Conservation (phyloP, 306 rosid genomes). For the Lithocarpus polystachyus region DNA sequence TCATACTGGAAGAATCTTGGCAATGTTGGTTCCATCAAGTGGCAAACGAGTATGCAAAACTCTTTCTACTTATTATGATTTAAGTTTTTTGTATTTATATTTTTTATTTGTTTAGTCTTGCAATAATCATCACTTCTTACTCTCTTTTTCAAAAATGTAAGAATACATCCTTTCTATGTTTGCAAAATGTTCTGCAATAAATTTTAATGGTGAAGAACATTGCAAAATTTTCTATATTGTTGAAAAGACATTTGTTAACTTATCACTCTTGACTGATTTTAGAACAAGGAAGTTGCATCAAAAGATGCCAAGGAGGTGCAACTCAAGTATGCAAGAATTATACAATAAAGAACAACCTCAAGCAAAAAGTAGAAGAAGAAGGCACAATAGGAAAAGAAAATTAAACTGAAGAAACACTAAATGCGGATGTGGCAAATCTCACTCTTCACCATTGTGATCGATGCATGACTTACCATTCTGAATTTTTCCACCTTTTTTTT, state of each 20-base stretch:
- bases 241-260: neutral
- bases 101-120: neutral
- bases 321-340: neutral
- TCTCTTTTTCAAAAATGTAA: neutral
- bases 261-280: neutral
- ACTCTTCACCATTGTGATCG: neutral
- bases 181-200: neutral
- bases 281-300: neutral
- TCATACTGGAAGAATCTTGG: constrained; percentile 89
- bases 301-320: neutral
- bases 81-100: neutral
- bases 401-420: neutral
- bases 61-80: constrained; percentile 15
- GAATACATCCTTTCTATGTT: neutral
- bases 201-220: no score
- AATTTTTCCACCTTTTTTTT: neutral
- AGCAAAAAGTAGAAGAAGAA: neutral
- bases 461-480: neutral
- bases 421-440: neutral
- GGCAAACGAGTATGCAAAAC: constrained; percentile 68
- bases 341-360: neutral
- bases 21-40: constrained; percentile 83
- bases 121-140: neutral
- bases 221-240: neutral
- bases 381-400: neutral